Evolutionary conservation across 176 grass and related monocot species (phyloP).

Genomic region (Aegilops bicornis): DNA sequence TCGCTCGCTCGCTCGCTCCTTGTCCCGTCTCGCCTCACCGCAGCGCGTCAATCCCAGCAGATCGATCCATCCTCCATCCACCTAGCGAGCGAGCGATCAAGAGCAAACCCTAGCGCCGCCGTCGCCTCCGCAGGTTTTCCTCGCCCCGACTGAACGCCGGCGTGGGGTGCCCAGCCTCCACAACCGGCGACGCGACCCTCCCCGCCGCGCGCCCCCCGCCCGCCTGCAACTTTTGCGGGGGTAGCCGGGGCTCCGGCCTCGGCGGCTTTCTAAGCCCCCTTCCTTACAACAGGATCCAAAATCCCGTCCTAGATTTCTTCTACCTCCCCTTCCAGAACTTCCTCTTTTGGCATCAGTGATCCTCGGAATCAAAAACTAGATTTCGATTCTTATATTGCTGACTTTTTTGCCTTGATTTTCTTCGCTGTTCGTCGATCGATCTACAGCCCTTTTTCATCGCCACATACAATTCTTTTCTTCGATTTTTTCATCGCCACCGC

Average conservation of each 20-base stretch:
- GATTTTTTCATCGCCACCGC: background rate
- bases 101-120: slow-evolving; percentile 2
- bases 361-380: slow-evolving; percentile 29
- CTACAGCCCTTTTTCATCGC: background rate
- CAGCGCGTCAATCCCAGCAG: too few relatives aligned
- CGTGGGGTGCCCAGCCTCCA: slow-evolving; percentile 70
- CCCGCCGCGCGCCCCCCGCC: slow-evolving; percentile 40
- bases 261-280: slow-evolving; percentile 99
- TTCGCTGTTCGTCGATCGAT: background rate
- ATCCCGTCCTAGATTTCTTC: slow-evolving; percentile 72
- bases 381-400: background rate
- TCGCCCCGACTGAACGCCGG: slow-evolving; percentile 59
- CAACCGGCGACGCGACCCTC: slow-evolving; percentile 52
- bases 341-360: slow-evolving; percentile 43
- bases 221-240: slow-evolving; percentile 91
- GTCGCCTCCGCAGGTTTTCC: background rate
- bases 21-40: too few relatives aligned
- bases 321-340: slow-evolving; percentile 66
- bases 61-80: background rate
- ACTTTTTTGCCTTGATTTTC: background rate
- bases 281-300: slow-evolving; percentile 66
- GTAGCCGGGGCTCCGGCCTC: slow-evolving; percentile 99
- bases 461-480: background rate
- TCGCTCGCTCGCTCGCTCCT: too few relatives aligned
- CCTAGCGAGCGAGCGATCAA: background rate